Evolutionary conservation across 179 eudicot genomes (phyloP).

Genomic region (Beta macrorhiza): DNA sequence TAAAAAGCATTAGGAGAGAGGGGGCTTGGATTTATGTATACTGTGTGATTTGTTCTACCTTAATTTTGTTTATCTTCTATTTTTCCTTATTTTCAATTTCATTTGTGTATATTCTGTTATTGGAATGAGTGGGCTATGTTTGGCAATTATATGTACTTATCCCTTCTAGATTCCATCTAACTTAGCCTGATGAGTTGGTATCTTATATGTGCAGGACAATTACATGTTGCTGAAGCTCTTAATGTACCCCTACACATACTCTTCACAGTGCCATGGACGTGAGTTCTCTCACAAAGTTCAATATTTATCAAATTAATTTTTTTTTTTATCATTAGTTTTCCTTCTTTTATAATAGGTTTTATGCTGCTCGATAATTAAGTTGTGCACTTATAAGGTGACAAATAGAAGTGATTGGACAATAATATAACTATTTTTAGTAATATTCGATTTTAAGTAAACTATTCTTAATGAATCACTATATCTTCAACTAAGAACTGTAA

Average conservation of each 20-base stretch:
- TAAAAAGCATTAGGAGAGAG: background rate
- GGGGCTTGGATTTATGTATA: background rate
- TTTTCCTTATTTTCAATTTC: background rate
- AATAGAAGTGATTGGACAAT: background rate
- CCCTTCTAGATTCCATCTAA: background rate
- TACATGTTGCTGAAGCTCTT: slow-evolving; percentile 84
- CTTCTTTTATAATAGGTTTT: background rate
- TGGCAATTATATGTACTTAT: background rate
- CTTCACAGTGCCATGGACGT: slow-evolving; percentile 94
- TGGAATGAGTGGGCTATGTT: background rate
- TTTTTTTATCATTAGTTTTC: background rate
- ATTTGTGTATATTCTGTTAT: background rate
- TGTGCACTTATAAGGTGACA: background rate
- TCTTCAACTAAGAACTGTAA: background rate
- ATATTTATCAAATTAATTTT: background rate
- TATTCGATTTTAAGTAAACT: too few relatives aligned
- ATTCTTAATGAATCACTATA: background rate
- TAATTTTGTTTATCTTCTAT: background rate
- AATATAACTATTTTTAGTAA: too few relatives aligned
- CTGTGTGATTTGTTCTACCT: background rate
- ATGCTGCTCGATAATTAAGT: background rate
- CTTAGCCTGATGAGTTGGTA: slow-evolving; percentile 11
- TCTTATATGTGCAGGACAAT: slow-evolving; percentile 52
- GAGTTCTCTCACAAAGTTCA: slow-evolving; percentile 30
- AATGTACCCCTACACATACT: slow-evolving; percentile 77